Evolutionary conservation across 2,329 filamentous ascomycete genomes (phyloP).

Genomic region (Cytospora chrysosperma): DNA sequence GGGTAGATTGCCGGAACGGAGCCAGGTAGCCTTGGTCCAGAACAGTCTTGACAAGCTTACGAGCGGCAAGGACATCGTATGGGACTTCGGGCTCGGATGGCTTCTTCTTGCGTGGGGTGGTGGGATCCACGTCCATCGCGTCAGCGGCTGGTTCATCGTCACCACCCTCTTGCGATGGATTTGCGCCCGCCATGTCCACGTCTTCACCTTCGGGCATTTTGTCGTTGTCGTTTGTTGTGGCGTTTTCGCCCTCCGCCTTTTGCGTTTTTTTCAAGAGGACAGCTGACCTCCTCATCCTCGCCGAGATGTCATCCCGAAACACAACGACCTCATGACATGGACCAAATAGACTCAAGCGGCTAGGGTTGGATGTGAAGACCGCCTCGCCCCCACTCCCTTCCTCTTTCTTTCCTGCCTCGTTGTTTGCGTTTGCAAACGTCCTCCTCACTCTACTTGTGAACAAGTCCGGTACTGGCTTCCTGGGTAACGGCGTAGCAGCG

Average conservation of each 20-base stretch:
- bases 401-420: slow-evolving; percentile 55
- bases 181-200: slow-evolving; percentile 35
- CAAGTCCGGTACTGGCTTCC: slow-evolving; percentile 74
- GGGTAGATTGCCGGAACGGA: slow-evolving; percentile 76
- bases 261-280: slow-evolving; percentile 62
- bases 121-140: slow-evolving; percentile 43
- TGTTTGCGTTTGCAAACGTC: slow-evolving; percentile 75
- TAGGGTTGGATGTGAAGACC: slow-evolving; percentile 87
- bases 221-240: slow-evolving; percentile 31
- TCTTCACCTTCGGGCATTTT: slow-evolving; percentile 28
- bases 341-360: slow-evolving; percentile 79
- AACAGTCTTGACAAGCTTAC: slow-evolving; percentile 84
- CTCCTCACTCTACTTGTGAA: slow-evolving; percentile 87
- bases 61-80: slow-evolving; percentile 58
- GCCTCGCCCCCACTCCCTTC: slow-evolving; percentile 64
- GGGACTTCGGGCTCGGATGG: slow-evolving; percentile 32
- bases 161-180: slow-evolving; percentile 25
- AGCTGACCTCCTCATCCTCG: slow-evolving; percentile 72
- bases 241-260: slow-evolving; percentile 31
- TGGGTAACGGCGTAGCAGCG: slow-evolving; percentile 66
- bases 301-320: slow-evolving; percentile 82
- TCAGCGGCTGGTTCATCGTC: slow-evolving; percentile 31
- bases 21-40: slow-evolving; percentile 87
- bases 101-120: slow-evolving; percentile 25
- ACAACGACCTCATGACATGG: slow-evolving; percentile 84